Base-by-base conservation (phyloP, 306 rosid species). In the Luffa aegyptiaca region DNA sequence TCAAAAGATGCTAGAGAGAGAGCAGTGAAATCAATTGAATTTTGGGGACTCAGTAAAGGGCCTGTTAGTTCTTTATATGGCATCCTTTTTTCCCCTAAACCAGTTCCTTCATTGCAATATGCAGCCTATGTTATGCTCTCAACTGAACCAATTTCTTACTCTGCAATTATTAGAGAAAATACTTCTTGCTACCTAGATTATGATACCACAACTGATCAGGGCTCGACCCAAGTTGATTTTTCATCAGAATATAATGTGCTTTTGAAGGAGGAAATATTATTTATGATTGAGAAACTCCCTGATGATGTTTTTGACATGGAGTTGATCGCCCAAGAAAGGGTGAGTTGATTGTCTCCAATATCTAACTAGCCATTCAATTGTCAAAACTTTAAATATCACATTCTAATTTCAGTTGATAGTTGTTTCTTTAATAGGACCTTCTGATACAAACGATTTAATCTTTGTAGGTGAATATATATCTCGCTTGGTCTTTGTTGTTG, bases 41-140 rank as follows among this genome's bases (percentile, higher is more conserved):
- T 88, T 83, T 95, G 98, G 98, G 98, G 98, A 58, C 90, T 95
- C 83, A 87, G 90, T 80, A 91, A 90, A 87, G 97, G 98, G 72
- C 83, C 98, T 33, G 84, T 91, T 81, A 90, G 93, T 81, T 86
- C 97, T 75, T 88, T 95, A 88, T 95, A 90, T 83, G 91, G 96
- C 79, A 82, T 92, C 80, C 97, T 95, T 74, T 92, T 91, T 82
- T 91, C 98, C 78, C 81, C 91, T 72, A 89, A 83, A 87, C 90
- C 97, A 31, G 79, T 89, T 80, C 90, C 95, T 61, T 85, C 79
- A 75, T 81, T 95, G 87, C 98, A 95, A 86, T 88, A 80, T 80
- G 90, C 98, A 41, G 90, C 97, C 74, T 92, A 88, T 85, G 85
- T 85, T 82, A 84, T 92, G 78, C 97, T 95, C 82, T 88, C 96